Conservation (phyloP, 306 rosid species). For the Macrotyloma uniflorum region DNA sequence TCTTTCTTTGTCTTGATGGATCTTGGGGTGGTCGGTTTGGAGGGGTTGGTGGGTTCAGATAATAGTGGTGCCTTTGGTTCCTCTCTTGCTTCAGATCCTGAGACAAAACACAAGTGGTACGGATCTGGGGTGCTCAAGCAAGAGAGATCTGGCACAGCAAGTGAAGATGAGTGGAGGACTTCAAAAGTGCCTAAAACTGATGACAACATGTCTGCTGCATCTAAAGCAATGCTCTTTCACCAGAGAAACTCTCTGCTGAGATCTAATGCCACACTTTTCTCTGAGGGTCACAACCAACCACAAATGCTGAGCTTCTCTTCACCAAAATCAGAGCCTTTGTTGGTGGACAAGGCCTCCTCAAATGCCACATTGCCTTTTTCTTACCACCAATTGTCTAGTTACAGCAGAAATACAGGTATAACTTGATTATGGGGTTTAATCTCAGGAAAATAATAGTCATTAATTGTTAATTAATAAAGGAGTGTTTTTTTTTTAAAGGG, state of each 20-base stretch:
- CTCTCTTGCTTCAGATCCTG: conserved; percentile 69
- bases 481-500: neutral
- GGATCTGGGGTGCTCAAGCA: conserved; percentile 76
- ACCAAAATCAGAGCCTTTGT: conserved; percentile 62
- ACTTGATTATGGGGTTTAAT: neutral
- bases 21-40: conserved; percentile 76
- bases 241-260: conserved; percentile 49
- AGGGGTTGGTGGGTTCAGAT: conserved; percentile 70
- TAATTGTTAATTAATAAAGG: neutral
- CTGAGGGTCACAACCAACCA: conserved; percentile 53
- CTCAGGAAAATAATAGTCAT: neutral
- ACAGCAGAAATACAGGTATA: conserved; percentile 57
- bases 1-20: conserved; percentile 53
- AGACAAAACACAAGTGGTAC: conserved; percentile 63
- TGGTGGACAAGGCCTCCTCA: conserved; percentile 31
- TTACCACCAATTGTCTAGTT: conserved; percentile 44
- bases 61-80: conserved; percentile 39
- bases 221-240: conserved; percentile 55
- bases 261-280: conserved; percentile 55
- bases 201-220: conserved; percentile 41
- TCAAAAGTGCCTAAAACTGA: conserved; percentile 57
- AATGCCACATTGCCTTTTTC: conserved; percentile 47
- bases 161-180: conserved; percentile 59
- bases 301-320: conserved; percentile 86
- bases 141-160: conserved; percentile 64